Percentiles rank a stretch among this genome's conserved stretches.
Conservation (phyloP, 2,329 filamentous ascomycete genomes). For the Myotisia sp. region DNA sequence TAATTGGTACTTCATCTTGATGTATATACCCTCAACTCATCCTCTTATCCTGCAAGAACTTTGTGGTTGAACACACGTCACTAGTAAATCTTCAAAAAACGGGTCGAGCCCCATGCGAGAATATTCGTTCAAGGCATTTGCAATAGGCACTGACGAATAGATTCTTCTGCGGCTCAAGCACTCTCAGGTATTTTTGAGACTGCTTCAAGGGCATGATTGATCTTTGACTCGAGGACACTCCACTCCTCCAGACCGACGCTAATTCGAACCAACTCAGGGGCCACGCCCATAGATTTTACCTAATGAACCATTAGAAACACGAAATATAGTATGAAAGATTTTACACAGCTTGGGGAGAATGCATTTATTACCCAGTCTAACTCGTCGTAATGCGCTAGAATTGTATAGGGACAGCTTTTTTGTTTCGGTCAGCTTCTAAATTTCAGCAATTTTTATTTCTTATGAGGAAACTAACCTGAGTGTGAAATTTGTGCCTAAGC, state of each 20-base stretch:
- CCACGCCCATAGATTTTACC: conserved; percentile 63
- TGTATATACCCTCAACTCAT: no score
- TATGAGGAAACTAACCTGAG: conserved; percentile 40
- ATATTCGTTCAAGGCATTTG: no score
- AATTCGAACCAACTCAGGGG: conserved; percentile 64
- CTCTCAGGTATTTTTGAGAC: conserved; percentile 10
- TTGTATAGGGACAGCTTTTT: conserved; percentile 73
- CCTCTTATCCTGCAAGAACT: no score
- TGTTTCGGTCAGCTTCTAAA: not conserved
- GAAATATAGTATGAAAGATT: conserved; percentile 2
- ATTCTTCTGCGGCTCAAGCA: no score
- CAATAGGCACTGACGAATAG: no score
- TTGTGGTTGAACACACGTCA: no score
- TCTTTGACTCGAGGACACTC: conserved; percentile 46
- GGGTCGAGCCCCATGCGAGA: no score
- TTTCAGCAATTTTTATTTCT: no score
- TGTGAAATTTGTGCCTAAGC: conserved; percentile 92
- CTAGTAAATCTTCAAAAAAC: no score
- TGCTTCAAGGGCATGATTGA: conserved; percentile 56
- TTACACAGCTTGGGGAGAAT: not conserved
- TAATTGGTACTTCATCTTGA: no score
- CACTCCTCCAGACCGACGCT: conserved; percentile 82
- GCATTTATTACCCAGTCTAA: conserved; percentile 56
- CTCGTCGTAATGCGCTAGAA: conserved; percentile 83
- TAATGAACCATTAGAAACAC: conserved; percentile 17